Conservation (phyloP, 2,329 filamentous ascomycete species). For the Trichoderma breve region DNA sequence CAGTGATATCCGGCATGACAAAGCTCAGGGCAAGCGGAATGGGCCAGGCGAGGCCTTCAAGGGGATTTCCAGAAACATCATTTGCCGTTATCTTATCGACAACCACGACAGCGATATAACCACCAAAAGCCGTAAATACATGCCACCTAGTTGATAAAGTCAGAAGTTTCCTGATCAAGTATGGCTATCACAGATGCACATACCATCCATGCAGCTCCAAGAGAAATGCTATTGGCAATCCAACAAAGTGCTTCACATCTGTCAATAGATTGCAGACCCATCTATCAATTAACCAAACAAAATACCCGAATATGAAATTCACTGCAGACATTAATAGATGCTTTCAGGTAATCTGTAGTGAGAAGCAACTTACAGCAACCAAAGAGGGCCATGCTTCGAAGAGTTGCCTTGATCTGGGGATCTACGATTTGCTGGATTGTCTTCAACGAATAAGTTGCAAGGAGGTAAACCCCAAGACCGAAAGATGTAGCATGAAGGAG, state of each 20-base stretch:
- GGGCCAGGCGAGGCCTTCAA: too few species aligned
- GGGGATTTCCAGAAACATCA: too few species aligned
- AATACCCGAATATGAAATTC: not conserved
- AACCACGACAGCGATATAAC: not conserved
- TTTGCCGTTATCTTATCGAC: not conserved
- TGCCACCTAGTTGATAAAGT: not conserved
- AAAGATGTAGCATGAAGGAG: slow-evolving; percentile 39
- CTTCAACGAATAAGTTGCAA: not conserved
- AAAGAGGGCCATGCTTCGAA: not conserved
- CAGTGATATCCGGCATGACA: too few species aligned
- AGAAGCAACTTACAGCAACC: not conserved
- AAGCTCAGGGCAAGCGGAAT: too few species aligned
- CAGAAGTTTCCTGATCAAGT: not conserved
- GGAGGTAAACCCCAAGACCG: slow-evolving; percentile 31
- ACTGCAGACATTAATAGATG: not conserved
- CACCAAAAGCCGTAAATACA: not conserved
- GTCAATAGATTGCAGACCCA: not conserved
- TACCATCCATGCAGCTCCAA: not conserved
- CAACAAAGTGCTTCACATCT: not conserved
- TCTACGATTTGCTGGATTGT: not conserved
- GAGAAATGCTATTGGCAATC: not conserved
- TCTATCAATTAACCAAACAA: not conserved
- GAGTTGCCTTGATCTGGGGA: not conserved
- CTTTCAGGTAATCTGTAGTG: not conserved
- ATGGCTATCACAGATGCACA: not conserved